Base-by-base conservation (phyloP, 2,329 filamentous ascomycete species). In the Fusarium torreyae region DNA sequence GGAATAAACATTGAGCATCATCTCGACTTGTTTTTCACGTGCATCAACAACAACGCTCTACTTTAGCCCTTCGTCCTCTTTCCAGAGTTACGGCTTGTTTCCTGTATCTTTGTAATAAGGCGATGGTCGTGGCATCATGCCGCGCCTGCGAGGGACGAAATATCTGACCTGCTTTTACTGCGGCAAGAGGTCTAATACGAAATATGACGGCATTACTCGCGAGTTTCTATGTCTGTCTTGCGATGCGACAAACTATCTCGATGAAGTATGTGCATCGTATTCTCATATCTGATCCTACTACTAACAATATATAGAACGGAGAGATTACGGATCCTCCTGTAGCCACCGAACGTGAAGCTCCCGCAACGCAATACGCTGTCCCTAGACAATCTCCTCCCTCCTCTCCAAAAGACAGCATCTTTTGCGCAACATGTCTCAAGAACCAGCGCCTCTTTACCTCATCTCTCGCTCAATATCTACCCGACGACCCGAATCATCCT, bases 301-400 rank as follows among this genome's bases (percentile, higher is more conserved):
- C 63, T 74, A 48, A 74, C 46, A 5, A 2, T 14, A 11, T 62
- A 4, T 75, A 96, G 92, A 89, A 93, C 77, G 95, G 95, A 75
- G 90, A 97, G 51, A 96, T 98, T 70, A 92, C 93, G 57, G 95
- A 99, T 79, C 93, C 94, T 26, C 94, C 93, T 4, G 84, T 90
- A 24, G 81, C 86, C 20, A 87, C 88, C 61, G 61, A 81, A 73
- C 69, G 79, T 64, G 78, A 82, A 74, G 77, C 82, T 56, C 76
- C 80, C 64, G 75, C 78, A 39, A 76, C 81, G n/a, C 79, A 81
- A 59, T 90, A 84, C 77, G 86, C 83, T 53, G 81, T 83, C 53
- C 74, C 82, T 46, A 81, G 81, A 66, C 70, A 82, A 36, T 61
- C 62, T 71, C 57, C 73, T 45, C 53, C 62, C 17, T 26, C 58